Percentiles rank a stretch among this genome's conserved stretches.
Conservation (phyloP, 306 rosid species). For the Citrullus mucosospermus region DNA sequence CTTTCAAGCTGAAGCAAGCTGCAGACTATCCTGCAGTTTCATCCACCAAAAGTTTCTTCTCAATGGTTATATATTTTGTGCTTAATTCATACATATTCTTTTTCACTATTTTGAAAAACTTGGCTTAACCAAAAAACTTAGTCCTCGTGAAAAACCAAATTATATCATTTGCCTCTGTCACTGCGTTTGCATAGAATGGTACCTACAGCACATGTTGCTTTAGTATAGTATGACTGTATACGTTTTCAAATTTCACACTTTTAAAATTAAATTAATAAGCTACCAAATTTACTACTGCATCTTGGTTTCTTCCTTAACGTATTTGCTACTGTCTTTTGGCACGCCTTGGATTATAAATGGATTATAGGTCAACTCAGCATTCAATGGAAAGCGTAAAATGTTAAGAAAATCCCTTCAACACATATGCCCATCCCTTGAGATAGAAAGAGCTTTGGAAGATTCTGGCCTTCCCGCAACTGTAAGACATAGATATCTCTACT, state of each 20-base stretch:
- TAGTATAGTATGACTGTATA: not conserved
- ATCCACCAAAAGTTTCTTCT: constrained; percentile 76
- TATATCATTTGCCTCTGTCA: not conserved
- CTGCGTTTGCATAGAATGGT: not conserved
- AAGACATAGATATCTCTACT: constrained; percentile 11
- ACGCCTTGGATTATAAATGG: not conserved
- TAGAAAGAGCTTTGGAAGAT: constrained; percentile 54
- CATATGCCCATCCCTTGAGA: constrained; percentile 48
- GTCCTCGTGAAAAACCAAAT: not conserved
- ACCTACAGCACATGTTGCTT: not conserved
- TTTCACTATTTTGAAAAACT: not conserved
- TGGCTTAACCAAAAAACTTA: not conserved
- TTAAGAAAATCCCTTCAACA: constrained; percentile 77
- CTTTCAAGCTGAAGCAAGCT: constrained; percentile 65
- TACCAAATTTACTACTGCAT: not conserved
- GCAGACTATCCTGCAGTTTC: constrained; percentile 53
- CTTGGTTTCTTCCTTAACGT: not conserved
- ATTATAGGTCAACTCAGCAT: constrained; percentile 69
- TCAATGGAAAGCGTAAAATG: constrained; percentile 90
- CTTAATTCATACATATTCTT: not conserved
- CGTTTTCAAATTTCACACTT: not conserved
- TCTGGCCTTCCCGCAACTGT: constrained; percentile 56
- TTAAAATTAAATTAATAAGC: not conserved
- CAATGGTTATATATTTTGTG: constrained; percentile 38
- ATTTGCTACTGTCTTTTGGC: not conserved